phyloP scores from a whole-genome alignment of 805 yeast genomes.

The Pichia heedii region DNA sequence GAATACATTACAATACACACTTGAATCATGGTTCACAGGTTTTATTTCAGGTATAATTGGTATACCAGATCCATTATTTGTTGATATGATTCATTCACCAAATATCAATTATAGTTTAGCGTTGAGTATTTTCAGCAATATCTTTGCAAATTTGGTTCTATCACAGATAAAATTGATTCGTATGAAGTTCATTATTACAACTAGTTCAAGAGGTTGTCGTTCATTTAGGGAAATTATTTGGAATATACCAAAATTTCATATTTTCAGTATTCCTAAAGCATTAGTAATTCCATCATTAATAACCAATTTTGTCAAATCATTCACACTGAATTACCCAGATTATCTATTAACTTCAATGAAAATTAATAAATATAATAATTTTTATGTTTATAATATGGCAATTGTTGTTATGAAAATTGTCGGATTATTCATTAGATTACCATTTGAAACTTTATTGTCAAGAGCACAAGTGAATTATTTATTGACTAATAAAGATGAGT shows the following conservation, averaged over 20 bases:
- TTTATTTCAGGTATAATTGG: slow-evolving; percentile 71
- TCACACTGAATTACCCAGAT: slow-evolving; percentile 30
- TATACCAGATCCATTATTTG: slow-evolving; percentile 82
- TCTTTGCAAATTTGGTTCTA: slow-evolving; percentile 60
- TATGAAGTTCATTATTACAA: slow-evolving; percentile 62
- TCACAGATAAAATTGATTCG: slow-evolving; percentile 79
- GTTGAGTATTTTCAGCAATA: slow-evolving; percentile 61
- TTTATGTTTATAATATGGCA: slow-evolving; percentile 48
- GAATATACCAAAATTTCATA: slow-evolving; percentile 33
- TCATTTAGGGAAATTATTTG: slow-evolving; percentile 65
- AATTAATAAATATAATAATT: slow-evolving; percentile 58
- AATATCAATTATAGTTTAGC: slow-evolving; percentile 63
- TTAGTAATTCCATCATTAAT: slow-evolving; percentile 56
- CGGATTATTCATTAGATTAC: slow-evolving; percentile 70
- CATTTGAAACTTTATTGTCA: slow-evolving; percentile 77
- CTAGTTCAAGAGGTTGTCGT: slow-evolving; percentile 36
- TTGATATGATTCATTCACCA: slow-evolving; percentile 72
- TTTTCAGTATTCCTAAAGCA: slow-evolving; percentile 44
- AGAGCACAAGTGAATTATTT: slow-evolving; percentile 74
- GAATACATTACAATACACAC: slow-evolving; percentile 62
- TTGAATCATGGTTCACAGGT: slow-evolving; percentile 91
- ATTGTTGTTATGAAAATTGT: slow-evolving; percentile 52
- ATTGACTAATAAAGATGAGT: slow-evolving; percentile 25
- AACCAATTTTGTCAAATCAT: slow-evolving; percentile 22
- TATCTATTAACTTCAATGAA: slow-evolving; percentile 54